Conservation (phyloP, 345 rosid species). For the Xanthoceras sorbifolium region DNA sequence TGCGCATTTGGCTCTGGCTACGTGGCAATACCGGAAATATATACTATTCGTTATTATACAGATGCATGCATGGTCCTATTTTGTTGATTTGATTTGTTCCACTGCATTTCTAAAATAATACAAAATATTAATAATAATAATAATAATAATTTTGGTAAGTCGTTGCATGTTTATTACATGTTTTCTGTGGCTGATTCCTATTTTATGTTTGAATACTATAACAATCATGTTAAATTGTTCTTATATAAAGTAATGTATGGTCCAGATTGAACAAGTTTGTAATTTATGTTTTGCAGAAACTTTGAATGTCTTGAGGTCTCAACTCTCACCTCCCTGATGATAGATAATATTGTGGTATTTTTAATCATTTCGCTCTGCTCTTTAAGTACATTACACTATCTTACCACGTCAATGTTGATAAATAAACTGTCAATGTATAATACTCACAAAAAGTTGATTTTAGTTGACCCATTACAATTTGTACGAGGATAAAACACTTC, state of each 20-base stretch:
- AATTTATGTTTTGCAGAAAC: not conserved
- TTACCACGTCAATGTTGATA: not conserved
- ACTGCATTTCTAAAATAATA: not conserved
- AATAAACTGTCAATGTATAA: not conserved
- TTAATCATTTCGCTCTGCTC: not conserved
- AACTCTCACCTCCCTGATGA: not conserved
- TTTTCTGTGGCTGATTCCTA: not conserved
- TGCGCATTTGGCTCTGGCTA: not conserved
- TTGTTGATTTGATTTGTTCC: not conserved
- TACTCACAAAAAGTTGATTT: not conserved
- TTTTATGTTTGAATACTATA: not conserved
- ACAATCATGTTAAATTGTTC: not conserved
- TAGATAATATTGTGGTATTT: not conserved
- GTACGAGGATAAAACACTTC: not conserved
- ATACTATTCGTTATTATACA: not conserved
- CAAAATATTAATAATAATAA: not conserved
- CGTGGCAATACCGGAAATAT: not conserved
- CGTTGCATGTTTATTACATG: not conserved
- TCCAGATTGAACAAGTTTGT: not conserved
- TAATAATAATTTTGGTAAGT: not conserved
- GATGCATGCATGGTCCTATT: constrained; percentile 1
- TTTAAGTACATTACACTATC: not conserved
- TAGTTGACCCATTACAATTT: not conserved
- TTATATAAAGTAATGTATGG: not conserved
- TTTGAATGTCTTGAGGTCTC: not conserved